Conservation (phyloP, 495 filamentous ascomycete species). For the Aspergillus panamensis region DNA sequence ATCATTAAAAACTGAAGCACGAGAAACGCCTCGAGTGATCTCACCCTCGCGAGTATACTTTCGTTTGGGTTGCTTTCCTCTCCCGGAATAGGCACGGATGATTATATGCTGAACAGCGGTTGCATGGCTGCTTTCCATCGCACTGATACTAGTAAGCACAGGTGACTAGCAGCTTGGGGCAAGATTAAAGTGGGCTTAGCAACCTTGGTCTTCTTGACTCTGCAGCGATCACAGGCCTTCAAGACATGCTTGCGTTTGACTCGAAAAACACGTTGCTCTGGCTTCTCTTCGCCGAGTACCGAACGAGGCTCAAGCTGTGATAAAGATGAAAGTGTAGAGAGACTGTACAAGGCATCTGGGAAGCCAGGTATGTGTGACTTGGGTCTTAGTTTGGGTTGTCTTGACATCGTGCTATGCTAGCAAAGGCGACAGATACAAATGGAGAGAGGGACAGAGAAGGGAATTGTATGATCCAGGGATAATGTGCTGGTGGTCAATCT, state of each 20-base stretch:
- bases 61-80: conserved; percentile 46
- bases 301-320: conserved; percentile 35
- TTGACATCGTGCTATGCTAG: conserved; percentile 31
- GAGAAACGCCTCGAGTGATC: background rate
- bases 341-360: conserved; percentile 38
- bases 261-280: conserved; percentile 45
- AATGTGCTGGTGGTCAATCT: conserved; percentile 7
- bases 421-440: background rate
- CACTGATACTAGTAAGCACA: conserved; percentile 32
- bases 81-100: conserved; percentile 48
- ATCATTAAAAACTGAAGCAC: background rate
- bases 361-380: conserved; percentile 39
- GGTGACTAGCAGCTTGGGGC: background rate
- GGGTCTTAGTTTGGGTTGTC: conserved; percentile 43
- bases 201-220: conserved; percentile 50
- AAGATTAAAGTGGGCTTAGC: conserved; percentile 12
- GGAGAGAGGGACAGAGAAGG: background rate
- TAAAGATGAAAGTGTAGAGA: conserved; percentile 31
- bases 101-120: conserved; percentile 47
- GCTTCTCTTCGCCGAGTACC: conserved; percentile 36
- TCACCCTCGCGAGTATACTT: conserved; percentile 49
- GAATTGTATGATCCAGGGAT: conserved; percentile 4
- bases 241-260: conserved; percentile 50
- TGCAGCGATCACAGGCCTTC: conserved; percentile 48
- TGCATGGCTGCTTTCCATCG: conserved; percentile 49